phyloP scores from a whole-genome alignment of 2,329 filamentous ascomycete genomes.

The Talaromyces funiculosus region DNA sequence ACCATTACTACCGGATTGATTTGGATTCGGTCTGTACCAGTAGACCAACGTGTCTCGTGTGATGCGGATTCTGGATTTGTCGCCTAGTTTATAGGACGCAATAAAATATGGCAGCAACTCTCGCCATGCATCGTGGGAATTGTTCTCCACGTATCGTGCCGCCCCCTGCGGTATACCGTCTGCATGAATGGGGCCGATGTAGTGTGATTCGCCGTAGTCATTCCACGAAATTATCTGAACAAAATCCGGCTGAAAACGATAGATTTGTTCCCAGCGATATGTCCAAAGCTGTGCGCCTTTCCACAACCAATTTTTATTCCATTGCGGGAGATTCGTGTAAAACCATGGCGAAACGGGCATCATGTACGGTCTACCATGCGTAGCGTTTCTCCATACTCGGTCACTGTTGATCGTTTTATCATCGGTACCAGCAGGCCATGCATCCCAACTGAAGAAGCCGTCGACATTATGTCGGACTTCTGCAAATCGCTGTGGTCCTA shows the following conservation, averaged over 20 bases:
- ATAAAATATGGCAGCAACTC: conserved; percentile 31
- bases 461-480: conserved; percentile 29
- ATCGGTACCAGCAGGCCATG: conserved; percentile 36
- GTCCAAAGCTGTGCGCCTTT: conserved; percentile 57
- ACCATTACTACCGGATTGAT: conserved; percentile 22
- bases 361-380: conserved; percentile 42
- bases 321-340: conserved; percentile 52
- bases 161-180: conserved; percentile 46
- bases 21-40: conserved; percentile 33
- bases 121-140: conserved; percentile 30
- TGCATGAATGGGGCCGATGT: conserved; percentile 48
- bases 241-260: conserved; percentile 47
- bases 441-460: conserved; percentile 40
- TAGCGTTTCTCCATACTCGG: conserved; percentile 33
- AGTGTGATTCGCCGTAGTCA: conserved; percentile 57
- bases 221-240: conserved; percentile 57
- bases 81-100: conserved; percentile 30
- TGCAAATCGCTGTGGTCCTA: conserved; percentile 25
- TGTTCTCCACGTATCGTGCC: conserved; percentile 25
- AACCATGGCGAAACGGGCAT: conserved; percentile 55
- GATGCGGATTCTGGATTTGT: conserved; percentile 15
- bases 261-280: conserved; percentile 52
- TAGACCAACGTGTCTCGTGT: conserved; percentile 27
- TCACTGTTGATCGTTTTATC: conserved; percentile 37
- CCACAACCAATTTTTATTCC: conserved; percentile 59